Conservation (phyloP, 352 stramenopile genomes). For the Phytophthora citricola region DNA sequence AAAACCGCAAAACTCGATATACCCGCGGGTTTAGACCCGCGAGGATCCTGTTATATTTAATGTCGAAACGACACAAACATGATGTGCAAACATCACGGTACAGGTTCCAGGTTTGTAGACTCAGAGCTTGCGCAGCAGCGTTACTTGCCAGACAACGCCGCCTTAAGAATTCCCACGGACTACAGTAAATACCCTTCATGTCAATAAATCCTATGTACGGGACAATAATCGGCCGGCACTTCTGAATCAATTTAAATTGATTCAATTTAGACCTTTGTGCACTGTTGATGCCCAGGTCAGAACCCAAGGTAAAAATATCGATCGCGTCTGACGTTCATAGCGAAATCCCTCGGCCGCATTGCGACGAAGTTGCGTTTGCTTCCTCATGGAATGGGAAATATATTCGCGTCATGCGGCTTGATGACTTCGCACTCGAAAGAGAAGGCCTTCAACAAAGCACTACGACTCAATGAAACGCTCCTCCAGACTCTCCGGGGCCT, state of each 20-base stretch:
- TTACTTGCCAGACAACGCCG: no score
- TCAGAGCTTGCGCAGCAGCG: no score
- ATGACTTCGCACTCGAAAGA: conserved; percentile 22
- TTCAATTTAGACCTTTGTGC: background rate
- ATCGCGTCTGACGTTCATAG: no score
- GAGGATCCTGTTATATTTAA: background rate
- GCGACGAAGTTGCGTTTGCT: conserved; percentile 1
- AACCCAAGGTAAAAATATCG: no score
- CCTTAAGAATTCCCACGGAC: no score
- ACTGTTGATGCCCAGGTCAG: no score
- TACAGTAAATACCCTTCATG: no score
- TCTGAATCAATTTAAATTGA: background rate
- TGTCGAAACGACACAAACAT: conserved; percentile 10
- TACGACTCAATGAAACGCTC: conserved; percentile 44
- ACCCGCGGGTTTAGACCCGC: conserved; percentile 9
- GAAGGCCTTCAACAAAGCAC: conserved; percentile 38
- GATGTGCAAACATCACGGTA: no score
- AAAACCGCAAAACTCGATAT: conserved; percentile 6
- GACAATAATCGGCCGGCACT: no score
- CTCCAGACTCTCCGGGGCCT: conserved; percentile 47
- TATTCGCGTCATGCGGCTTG: conserved; percentile 14
- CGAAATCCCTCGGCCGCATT: background rate
- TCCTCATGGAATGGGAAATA: conserved; percentile 38
- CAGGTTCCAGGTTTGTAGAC: no score
- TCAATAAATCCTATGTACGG: no score